These are phyloP conservation scores for Lentinula raphanica DNA, from an alignment of 768 basidiomycete species.

Conservation along the genomic window DNA sequence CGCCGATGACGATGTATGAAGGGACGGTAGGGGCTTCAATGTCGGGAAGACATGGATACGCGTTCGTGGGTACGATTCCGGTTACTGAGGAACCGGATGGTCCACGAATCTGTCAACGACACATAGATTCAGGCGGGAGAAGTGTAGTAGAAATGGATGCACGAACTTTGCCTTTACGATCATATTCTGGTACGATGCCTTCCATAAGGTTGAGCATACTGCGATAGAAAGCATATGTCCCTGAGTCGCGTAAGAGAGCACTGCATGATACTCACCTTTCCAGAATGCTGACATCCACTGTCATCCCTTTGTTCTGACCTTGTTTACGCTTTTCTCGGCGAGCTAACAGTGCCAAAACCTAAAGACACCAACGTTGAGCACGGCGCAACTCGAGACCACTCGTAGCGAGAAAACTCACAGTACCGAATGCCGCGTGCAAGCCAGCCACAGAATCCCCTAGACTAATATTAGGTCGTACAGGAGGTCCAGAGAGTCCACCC, in stretches of 20 bases:
- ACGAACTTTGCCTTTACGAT: slow-evolving; percentile 60
- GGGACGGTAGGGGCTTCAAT: slow-evolving; percentile 33
- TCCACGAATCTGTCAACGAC: slow-evolving; percentile 45
- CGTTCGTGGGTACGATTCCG: slow-evolving; percentile 72
- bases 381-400: no score
- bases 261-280: slow-evolving; percentile 59
- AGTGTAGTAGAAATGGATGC: not conserved
- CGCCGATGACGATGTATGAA: slow-evolving; percentile 65
- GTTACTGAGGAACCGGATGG: slow-evolving; percentile 74
- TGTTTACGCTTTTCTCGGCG: slow-evolving; percentile 28
- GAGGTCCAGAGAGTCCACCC: slow-evolving; percentile 52
- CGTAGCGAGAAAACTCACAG: slow-evolving; percentile 32
- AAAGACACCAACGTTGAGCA: not conserved
- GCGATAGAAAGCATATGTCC: no score
- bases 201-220: slow-evolving; percentile 79
- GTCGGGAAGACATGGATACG: slow-evolving; percentile 59
- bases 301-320: slow-evolving; percentile 35
- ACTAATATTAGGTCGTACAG: slow-evolving; percentile 68
- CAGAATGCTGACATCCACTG: slow-evolving; percentile 72
- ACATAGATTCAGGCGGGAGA: not conserved
- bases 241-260: no score
- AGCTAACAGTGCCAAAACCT: slow-evolving; percentile 60
- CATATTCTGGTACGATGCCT: slow-evolving; percentile 70
- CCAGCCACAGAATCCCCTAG: slow-evolving; percentile 70
- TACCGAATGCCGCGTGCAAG: slow-evolving; percentile 69